These are phyloP conservation scores for Platanthera zijinensis DNA, from an alignment of 106 monocot species.

Conservation along the genomic window DNA sequence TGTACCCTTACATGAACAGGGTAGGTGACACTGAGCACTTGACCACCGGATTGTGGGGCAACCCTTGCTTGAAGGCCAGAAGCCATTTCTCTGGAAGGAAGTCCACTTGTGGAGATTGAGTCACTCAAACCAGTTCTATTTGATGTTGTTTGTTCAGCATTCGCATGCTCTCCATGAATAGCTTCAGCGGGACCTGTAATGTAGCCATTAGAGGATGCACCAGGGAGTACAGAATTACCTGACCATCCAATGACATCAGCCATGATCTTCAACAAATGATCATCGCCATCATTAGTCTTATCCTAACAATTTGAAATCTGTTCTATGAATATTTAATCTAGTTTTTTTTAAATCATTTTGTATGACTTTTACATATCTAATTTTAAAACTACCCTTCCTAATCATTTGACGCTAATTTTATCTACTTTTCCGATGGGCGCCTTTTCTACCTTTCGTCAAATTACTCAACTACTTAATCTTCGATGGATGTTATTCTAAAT, in stretches of 20 bases:
- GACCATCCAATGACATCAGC: slow-evolving; percentile 11
- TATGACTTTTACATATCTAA: no score
- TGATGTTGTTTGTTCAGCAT: slow-evolving; percentile 12
- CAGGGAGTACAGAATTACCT: slow-evolving; percentile 31
- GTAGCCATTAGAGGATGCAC: slow-evolving; percentile 23
- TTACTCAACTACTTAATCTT: not conserved
- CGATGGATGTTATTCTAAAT: no score
- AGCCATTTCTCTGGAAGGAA: slow-evolving; percentile 42
- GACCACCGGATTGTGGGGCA: slow-evolving; percentile 21
- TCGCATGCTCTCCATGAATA: slow-evolving; percentile 7
- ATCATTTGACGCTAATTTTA: no score
- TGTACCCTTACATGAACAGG: slow-evolving; percentile 52
- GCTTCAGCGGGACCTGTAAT: slow-evolving; percentile 15
- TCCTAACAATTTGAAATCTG: no score
- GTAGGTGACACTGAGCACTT: slow-evolving; percentile 41
- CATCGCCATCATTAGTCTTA: no score
- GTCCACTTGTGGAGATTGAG: slow-evolving; percentile 11
- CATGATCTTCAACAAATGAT: not conserved
- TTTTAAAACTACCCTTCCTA: no score
- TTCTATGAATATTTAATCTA: no score
- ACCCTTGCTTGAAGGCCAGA: slow-evolving; percentile 34
- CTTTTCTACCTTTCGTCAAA: no score
- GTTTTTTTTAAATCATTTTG: no score
- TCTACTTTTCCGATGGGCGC: no score
- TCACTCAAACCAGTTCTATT: slow-evolving; percentile 17